phyloP scores from a whole-genome alignment of 345 rosid species.

The Dipteronia dyeriana region DNA sequence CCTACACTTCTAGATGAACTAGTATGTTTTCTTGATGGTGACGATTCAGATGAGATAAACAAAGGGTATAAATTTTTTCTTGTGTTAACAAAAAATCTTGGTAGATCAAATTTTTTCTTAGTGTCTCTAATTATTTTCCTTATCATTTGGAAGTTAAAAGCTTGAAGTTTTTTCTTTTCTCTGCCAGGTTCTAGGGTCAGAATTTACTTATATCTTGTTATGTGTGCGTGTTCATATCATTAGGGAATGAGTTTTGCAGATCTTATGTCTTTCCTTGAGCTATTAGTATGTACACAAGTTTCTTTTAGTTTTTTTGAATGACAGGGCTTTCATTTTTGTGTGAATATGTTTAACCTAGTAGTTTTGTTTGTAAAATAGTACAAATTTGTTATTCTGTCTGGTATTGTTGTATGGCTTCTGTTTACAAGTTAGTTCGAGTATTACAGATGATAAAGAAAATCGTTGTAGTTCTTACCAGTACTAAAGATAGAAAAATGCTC shows the following conservation, averaged over 20 bases:
- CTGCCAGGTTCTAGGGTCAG: neutral
- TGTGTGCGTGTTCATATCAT: neutral
- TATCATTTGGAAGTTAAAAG: neutral
- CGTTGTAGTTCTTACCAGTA: slow-evolving; percentile 69
- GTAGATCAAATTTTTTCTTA: neutral
- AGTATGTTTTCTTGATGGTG: slow-evolving; percentile 79
- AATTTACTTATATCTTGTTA: neutral
- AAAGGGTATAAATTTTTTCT: slow-evolving; percentile 53
- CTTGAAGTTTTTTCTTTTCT: neutral
- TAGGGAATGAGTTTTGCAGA: neutral
- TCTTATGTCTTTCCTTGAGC: slow-evolving; percentile 3
- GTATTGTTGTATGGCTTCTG: slow-evolving; percentile 18
- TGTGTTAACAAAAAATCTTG: neutral
- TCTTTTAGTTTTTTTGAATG: neutral
- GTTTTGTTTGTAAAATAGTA: neutral
- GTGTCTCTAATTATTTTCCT: neutral
- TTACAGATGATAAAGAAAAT: slow-evolving; percentile 79
- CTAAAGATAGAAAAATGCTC: slow-evolving; percentile 90
- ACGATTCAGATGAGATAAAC: slow-evolving; percentile 65
- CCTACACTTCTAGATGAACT: slow-evolving; percentile 73
- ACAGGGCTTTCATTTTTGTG: neutral
- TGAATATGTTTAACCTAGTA: neutral
- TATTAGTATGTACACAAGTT: neutral
- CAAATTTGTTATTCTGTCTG: slow-evolving; percentile 14
- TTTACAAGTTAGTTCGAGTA: slow-evolving; percentile 72